phyloP scores from a whole-genome alignment of 345 rosid genomes.

The Kandelia obovata region DNA sequence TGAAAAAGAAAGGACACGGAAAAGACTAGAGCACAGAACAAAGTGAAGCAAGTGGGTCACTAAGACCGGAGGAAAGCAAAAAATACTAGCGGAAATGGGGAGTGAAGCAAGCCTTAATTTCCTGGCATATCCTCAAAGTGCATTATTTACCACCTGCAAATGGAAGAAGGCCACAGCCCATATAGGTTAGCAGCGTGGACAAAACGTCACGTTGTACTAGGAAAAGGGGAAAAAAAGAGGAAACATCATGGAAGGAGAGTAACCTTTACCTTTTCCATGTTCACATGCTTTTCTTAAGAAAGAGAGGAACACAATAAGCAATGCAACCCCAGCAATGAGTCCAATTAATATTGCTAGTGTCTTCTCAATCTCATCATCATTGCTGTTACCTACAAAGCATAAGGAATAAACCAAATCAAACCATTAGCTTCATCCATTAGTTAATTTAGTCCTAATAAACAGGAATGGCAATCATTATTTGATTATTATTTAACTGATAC shows the following conservation, averaged over 20 bases:
- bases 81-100: constrained; percentile 13
- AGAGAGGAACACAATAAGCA: constrained; percentile 66
- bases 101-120: background rate
- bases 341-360: constrained; percentile 88
- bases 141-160: constrained; percentile 41
- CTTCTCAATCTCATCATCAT: constrained; percentile 80
- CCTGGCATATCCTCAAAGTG: constrained; percentile 4
- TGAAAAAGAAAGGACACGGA: background rate
- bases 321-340: constrained; percentile 74
- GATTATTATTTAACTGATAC: background rate
- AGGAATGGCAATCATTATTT: constrained; percentile 6
- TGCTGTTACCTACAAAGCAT: constrained; percentile 25
- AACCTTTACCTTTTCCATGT: constrained; percentile 50
- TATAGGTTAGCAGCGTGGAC: background rate
- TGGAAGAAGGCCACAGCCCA: background rate
- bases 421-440: background rate
- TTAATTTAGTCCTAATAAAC: background rate
- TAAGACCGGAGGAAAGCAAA: constrained; percentile 8
- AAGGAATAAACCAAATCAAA: background rate
- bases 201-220: background rate
- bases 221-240: background rate
- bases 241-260: background rate
- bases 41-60: constrained; percentile 13
- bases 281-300: constrained; percentile 58
- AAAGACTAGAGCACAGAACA: constrained; percentile 9